phyloP scores from a whole-genome alignment of 441 rosid species.

The Erysimum cheiri region DNA sequence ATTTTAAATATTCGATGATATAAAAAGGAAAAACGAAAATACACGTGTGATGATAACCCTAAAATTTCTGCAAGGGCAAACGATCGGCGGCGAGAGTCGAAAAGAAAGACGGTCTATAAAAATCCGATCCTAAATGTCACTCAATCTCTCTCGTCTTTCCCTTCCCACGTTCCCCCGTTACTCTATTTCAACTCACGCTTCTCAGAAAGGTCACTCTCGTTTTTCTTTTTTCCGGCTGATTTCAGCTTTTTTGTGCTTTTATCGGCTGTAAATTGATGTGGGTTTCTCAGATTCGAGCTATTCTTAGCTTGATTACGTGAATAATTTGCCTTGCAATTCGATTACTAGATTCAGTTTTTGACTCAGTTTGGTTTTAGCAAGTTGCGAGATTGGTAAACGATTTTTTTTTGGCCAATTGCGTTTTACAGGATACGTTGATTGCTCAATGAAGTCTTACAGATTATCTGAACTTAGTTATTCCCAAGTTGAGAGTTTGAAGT shows the following conservation, averaged over 20 bases:
- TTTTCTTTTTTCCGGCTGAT: background rate
- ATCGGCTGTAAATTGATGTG: background rate
- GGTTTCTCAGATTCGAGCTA: background rate
- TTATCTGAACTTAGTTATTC: slow-evolving; percentile 66
- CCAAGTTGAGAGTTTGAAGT: slow-evolving; percentile 69
- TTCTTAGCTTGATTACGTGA: too few relatives aligned
- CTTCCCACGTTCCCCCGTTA: slow-evolving; percentile 32
- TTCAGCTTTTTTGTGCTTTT: background rate
- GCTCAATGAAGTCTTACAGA: slow-evolving; percentile 84
- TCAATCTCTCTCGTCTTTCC: slow-evolving; percentile 38
- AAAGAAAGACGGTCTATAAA: too few relatives aligned
- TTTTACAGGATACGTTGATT: slow-evolving; percentile 41
- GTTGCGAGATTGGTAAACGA: background rate
- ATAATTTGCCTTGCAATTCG: too few relatives aligned
- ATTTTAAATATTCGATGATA: too few relatives aligned
- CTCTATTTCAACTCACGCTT: slow-evolving; percentile 22
- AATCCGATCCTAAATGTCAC: slow-evolving; percentile 21
- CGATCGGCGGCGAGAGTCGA: too few relatives aligned
- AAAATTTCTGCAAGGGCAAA: too few relatives aligned
- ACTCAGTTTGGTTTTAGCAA: background rate
- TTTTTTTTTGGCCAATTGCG: background rate
- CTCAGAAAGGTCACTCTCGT: slow-evolving; percentile 29
- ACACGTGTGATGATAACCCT: too few relatives aligned
- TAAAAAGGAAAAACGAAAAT: too few relatives aligned
- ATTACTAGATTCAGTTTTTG: too few relatives aligned